Evolutionary conservation across 805 yeast genomes (phyloP), one percentile per base, ranked within the genome.

Genomic region (Saccharomycodes ludwigii): DNA sequence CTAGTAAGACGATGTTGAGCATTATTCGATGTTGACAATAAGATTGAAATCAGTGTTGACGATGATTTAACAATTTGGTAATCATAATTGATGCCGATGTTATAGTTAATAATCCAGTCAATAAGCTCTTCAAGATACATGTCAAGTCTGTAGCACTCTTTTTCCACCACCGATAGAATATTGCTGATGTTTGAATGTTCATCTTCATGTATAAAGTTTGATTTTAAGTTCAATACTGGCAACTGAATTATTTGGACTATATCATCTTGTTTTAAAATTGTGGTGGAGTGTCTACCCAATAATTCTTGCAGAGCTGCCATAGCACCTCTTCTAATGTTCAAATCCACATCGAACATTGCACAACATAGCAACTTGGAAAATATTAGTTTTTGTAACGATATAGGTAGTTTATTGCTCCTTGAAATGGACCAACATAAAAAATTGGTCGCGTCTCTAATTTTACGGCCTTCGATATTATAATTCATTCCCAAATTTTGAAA

Each of bases 231-330:
- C 4, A 73, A 71, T 9, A 74, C 77, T 30, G 84, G 62, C 1
- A 62, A 37, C 37, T 83, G 83, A 22, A 84, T 66, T 2, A 82
- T 46, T 11, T 50, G 48, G 23, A 78, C 58, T n/a, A n/a, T n/a
- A n/a, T n/a, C n/a, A n/a, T n/a, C n/a, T n/a, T n/a, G n/a, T n/a
- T n/a, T n/a, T n/a, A n/a, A n/a, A n/a, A n/a, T n/a, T n/a, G n/a
- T n/a, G n/a, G n/a, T n/a, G n/a, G n/a, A n/a, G 47, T 73, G 76
- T 22, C 96, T 58, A 0, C 97, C 97, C 3, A 83, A 49, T 11
- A 79, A 62, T 45, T 86, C 97, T 47, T 86, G 96, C 5, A 86
- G 44, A 0, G 91, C 88, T 1, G 96, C 95, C 4, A 83, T 63
- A 1, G 86, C 76, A 12, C 95, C 86, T 35, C 93, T 61, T 34